Percentiles rank a stretch among this genome's conserved stretches.
These are phyloP conservation scores for Hordeum pubiflorum DNA, from an alignment of 202 grass and related monocot species.

Conservation along the genomic window DNA sequence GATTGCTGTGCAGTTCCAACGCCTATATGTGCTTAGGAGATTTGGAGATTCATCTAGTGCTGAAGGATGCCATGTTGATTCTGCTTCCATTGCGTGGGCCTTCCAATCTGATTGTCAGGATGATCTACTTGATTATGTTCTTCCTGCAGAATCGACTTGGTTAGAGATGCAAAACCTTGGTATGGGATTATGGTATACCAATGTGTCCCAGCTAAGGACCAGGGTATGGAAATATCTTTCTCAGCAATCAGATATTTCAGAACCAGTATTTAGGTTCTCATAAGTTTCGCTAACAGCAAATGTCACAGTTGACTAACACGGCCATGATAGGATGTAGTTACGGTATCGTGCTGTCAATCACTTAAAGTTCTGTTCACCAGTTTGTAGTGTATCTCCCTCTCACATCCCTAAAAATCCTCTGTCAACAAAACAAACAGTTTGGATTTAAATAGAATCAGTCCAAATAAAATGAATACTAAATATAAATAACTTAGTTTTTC, in stretches of 20 bases:
- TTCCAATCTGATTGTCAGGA: constrained; percentile 94
- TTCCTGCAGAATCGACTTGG: constrained; percentile 77
- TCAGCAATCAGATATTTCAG: background rate
- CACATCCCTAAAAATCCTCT: background rate
- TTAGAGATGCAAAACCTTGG: constrained; percentile 76
- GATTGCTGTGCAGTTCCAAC: constrained; percentile 80
- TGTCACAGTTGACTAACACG: constrained; percentile 13
- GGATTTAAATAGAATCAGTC: background rate
- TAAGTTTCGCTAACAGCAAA: constrained; percentile 14
- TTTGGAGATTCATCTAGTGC: constrained; percentile 29
- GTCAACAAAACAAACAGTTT: background rate
- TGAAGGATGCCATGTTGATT: constrained; percentile 46
- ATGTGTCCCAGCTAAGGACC: constrained; percentile 62
- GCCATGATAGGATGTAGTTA: background rate
- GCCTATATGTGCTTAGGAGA: constrained; percentile 33
- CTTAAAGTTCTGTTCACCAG: background rate
- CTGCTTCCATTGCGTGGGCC: constrained; percentile 74
- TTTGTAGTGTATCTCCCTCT: background rate
- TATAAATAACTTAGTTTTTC: constrained; percentile 11
- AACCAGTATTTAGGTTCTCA: constrained; percentile 16
- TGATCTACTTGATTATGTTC: constrained; percentile 87
- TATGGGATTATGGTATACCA: constrained; percentile 82
- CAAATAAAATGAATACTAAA: background rate
- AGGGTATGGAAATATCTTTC: constrained; percentile 51
- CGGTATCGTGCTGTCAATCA: background rate